Percentiles rank a stretch among this genome's conserved stretches.
Conservation (phyloP, 2,329 filamentous ascomycete species). For the Diplodia mutila region DNA sequence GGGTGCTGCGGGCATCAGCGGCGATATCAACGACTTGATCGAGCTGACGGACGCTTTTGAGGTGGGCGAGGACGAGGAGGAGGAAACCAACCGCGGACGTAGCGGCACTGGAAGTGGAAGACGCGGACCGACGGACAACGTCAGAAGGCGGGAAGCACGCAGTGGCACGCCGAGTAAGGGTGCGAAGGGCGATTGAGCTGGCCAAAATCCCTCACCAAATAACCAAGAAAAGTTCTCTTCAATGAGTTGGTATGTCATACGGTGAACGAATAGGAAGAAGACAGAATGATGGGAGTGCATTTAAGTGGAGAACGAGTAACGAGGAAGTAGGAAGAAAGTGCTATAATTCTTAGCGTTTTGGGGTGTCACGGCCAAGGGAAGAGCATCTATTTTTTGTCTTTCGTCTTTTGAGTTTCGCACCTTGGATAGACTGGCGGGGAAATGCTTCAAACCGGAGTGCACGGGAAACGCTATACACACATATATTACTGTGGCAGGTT, state of each 20-base stretch:
- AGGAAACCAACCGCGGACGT: slow-evolving; percentile 15
- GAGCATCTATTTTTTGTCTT: background rate
- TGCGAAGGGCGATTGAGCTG: slow-evolving; percentile 23
- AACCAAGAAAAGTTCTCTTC: background rate
- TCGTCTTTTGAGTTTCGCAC: background rate
- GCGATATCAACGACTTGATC: slow-evolving; percentile 66
- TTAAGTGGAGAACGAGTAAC: too few species aligned
- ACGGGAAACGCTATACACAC: background rate
- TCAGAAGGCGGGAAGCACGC: slow-evolving; percentile 17
- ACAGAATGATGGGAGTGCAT: background rate
- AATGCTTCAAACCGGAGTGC: slow-evolving; percentile 8
- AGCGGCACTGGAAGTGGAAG: background rate
- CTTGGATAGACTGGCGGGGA: slow-evolving; percentile 16
- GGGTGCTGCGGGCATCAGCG: slow-evolving; percentile 34
- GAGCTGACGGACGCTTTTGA: slow-evolving; percentile 61
- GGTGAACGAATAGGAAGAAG: background rate
- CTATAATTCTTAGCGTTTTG: background rate
- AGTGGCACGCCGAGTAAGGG: slow-evolving; percentile 22
- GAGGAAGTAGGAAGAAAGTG: too few species aligned
- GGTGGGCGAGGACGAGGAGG: slow-evolving; percentile 38
- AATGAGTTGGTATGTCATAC: background rate
- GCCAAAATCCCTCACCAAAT: background rate
- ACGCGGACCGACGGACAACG: background rate
- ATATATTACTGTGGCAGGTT: background rate
- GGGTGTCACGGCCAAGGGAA: slow-evolving; percentile 1